Conservation (phyloP, 1,284 basidiomycete genomes). For the Cryptococcus amylolentus region DNA sequence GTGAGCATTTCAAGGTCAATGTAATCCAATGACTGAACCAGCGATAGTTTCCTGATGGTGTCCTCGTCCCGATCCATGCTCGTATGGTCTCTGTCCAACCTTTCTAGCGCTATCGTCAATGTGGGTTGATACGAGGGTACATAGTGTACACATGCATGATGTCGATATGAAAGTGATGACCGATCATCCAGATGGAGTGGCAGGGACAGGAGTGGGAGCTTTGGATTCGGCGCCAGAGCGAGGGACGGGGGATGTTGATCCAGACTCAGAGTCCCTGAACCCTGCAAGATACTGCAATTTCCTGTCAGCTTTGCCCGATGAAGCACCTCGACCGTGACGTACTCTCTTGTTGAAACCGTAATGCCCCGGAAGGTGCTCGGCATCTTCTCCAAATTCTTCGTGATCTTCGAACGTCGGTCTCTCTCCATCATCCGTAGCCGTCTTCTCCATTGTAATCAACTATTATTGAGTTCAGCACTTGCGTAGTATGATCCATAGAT, state of each 20-base stretch:
- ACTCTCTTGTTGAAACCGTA: conserved; percentile 37
- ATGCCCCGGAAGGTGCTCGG: conserved; percentile 40
- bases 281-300: not conserved
- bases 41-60: conserved; percentile 34
- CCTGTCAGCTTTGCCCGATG: too few species aligned
- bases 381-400: conserved; percentile 18
- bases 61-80: conserved; percentile 36
- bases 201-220: too few species aligned
- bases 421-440: conserved; percentile 50
- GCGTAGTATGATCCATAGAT: not conserved
- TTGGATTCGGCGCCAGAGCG: too few species aligned
- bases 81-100: conserved; percentile 40
- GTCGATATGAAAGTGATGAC: too few species aligned
- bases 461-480: conserved; percentile 41
- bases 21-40: not conserved
- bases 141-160: not conserved
- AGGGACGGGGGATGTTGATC: not conserved
- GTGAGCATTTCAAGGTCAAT: conserved; percentile 5
- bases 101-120: conserved; percentile 13
- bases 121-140: not conserved
- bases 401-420: conserved; percentile 41
- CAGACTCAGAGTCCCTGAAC: not conserved
- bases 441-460: conserved; percentile 86
- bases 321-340: not conserved
- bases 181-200: too few species aligned